A percentile compares a stretch with the other conserved stretches of the same genome.
phyloP scores from a whole-genome alignment of 208 protist species.

The Tritrichomonas foetus region DNA sequence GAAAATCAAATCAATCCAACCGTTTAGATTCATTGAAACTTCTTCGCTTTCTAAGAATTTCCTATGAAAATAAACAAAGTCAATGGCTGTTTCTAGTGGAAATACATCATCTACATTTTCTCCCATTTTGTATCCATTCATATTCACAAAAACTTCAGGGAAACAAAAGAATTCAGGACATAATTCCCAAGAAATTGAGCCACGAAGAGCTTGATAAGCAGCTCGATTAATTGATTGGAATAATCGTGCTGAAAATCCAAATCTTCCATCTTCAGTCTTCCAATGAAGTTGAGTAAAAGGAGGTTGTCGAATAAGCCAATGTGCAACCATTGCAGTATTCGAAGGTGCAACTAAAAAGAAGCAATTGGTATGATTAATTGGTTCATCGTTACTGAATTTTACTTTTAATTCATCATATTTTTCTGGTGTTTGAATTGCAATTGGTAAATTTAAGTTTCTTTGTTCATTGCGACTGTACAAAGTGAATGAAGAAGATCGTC shows the following conservation, averaged over 20 bases:
- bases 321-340: background rate
- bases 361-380: slow-evolving; percentile 43
- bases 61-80: background rate
- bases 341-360: background rate
- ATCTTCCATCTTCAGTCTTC: background rate
- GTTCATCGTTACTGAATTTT: background rate
- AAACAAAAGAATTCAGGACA: background rate
- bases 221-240: background rate
- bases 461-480: background rate
- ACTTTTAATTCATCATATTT: background rate
- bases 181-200: background rate
- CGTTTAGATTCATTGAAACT: background rate
- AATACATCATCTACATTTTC: background rate
- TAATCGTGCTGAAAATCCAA: background rate
- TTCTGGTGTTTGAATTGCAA: background rate
- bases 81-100: background rate
- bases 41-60: background rate
- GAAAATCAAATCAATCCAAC: slow-evolving; percentile 36
- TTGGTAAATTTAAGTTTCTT: background rate
- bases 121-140: background rate
- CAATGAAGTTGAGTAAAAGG: background rate
- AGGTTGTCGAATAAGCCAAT: background rate
- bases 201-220: background rate
- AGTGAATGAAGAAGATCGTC: background rate
- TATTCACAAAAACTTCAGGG: background rate